Evolutionary conservation across 495 filamentous ascomycete species (phyloP).

Genomic region (Hypoxylon cercidicola): DNA sequence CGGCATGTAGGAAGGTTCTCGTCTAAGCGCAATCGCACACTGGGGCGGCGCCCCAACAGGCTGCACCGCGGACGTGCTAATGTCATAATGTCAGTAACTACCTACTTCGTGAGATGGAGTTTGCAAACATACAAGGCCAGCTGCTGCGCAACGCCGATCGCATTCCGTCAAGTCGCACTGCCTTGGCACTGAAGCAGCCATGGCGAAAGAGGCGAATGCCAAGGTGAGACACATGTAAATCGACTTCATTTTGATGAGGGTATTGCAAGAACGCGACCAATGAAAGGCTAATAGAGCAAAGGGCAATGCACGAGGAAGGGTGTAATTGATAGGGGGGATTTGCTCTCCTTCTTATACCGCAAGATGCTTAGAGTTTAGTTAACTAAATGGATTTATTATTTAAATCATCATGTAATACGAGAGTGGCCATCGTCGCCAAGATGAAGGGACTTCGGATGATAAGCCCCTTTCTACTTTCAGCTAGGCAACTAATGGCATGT

Average conservation of each 20-base stretch:
- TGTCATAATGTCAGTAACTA: neutral
- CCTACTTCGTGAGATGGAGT: neutral
- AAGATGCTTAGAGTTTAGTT: neutral
- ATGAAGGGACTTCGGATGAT: neutral
- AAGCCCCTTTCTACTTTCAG: neutral
- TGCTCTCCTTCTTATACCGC: neutral
- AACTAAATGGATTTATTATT: too few relatives aligned
- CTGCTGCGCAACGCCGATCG: neutral
- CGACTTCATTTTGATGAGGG: neutral
- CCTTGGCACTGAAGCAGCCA: neutral
- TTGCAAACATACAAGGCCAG: neutral
- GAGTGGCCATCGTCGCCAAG: neutral
- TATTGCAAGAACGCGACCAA: neutral
- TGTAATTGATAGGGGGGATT: neutral
- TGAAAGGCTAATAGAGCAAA: neutral
- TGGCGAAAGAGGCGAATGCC: neutral
- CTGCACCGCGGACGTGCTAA: neutral
- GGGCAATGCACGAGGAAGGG: neutral
- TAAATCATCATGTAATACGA: too few relatives aligned
- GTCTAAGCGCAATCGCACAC: slow-evolving; percentile 1
- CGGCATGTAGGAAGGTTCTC: neutral
- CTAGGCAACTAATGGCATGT: neutral
- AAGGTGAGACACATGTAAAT: neutral
- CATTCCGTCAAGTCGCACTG: slow-evolving; percentile 2
- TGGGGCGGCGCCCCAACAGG: neutral